These are phyloP conservation scores for Narthecium ossifragum DNA, from an alignment of 106 monocot species.

Conservation along the genomic window DNA sequence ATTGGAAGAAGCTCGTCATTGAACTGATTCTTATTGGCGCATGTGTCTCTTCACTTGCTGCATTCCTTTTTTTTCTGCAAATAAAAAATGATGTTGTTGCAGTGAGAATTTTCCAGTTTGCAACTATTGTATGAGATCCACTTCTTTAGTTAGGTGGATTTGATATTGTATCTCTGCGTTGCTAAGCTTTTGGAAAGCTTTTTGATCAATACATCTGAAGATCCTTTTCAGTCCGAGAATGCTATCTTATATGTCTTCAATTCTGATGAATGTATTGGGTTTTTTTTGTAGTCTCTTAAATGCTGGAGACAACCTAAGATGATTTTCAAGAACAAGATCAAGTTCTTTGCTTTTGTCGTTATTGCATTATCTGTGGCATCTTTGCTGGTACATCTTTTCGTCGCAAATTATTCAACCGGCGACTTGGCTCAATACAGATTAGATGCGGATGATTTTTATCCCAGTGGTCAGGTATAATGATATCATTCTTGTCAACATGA, in stretches of 20 bases:
- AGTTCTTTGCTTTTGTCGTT: conserved; percentile 49
- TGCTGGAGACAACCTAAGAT: conserved; percentile 29
- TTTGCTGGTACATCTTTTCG: conserved; percentile 54
- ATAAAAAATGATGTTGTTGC: no score
- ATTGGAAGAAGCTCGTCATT: no score
- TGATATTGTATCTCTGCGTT: no score
- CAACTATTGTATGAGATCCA: no score
- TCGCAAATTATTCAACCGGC: conserved; percentile 56
- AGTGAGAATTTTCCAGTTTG: no score
- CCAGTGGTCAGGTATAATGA: conserved; percentile 27
- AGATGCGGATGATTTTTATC: conserved; percentile 36
- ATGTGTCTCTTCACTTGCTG: no score
- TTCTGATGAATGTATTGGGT: not conserved
- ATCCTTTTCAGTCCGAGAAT: no score
- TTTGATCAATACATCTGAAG: no score
- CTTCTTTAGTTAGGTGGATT: no score
- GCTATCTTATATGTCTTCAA: not conserved
- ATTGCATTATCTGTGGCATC: conserved; percentile 55
- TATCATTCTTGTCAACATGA: not conserved
- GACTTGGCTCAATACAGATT: conserved; percentile 36
- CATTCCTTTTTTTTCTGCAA: no score
- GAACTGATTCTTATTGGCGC: no score
- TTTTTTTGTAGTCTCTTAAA: conserved; percentile 1
- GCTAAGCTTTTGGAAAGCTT: no score
- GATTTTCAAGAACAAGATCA: conserved; percentile 66